Evolutionary conservation across 2,329 filamentous ascomycete species (phyloP).

Genomic region (Hymenoscyphus albidus): DNA sequence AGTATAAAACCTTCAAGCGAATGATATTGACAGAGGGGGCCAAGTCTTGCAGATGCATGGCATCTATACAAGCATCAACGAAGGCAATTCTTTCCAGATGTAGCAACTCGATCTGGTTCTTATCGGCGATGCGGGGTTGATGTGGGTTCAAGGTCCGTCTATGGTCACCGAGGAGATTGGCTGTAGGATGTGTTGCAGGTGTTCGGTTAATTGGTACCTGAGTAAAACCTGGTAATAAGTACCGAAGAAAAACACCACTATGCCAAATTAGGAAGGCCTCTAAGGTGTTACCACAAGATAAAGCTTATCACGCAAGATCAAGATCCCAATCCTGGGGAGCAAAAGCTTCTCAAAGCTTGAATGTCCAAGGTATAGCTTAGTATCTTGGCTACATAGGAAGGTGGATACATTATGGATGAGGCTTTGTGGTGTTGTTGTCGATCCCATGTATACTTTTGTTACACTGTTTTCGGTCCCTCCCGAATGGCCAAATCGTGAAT

Average conservation of each 20-base stretch:
- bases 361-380: neutral
- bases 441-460: neutral
- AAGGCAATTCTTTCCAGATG: slow-evolving; percentile 12
- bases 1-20: slow-evolving; percentile 8
- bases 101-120: slow-evolving; percentile 13
- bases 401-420: neutral
- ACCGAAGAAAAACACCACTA: slow-evolving; percentile 1
- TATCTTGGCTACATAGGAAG: slow-evolving; percentile 6
- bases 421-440: neutral
- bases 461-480: neutral
- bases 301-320: slow-evolving; percentile 11
- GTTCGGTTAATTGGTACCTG: neutral
- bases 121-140: slow-evolving; percentile 2
- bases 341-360: slow-evolving; percentile 10
- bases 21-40: slow-evolving; percentile 11
- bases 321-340: neutral
- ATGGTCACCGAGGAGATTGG: slow-evolving; percentile 3
- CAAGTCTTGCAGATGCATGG: slow-evolving; percentile 8
- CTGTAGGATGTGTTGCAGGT: neutral
- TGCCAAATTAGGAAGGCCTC: slow-evolving; percentile 15
- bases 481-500: neutral
- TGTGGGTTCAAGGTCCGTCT: neutral
- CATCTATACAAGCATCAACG: slow-evolving; percentile 9
- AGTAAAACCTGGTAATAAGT: slow-evolving; percentile 2
- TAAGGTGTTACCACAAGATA: slow-evolving; percentile 6